These are phyloP conservation scores for Murraya paniculata DNA, from an alignment of 345 rosid species.

Conservation along the genomic window DNA sequence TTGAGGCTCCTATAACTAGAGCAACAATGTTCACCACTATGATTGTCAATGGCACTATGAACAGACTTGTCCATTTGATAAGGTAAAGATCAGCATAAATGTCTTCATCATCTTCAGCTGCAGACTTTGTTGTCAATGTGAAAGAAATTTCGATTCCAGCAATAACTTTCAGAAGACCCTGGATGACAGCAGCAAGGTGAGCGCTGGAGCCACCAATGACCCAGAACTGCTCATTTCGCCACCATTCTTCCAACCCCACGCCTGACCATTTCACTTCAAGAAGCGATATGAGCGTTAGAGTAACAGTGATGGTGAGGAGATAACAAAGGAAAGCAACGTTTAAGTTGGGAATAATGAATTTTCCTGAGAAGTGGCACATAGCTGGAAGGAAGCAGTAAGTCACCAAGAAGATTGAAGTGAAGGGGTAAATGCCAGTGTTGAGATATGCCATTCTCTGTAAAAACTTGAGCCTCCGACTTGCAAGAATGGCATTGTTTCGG, in stretches of 20 bases:
- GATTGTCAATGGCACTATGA: slow-evolving; percentile 78
- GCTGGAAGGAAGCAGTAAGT: slow-evolving; percentile 89
- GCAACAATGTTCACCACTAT: slow-evolving; percentile 67
- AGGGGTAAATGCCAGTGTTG: slow-evolving; percentile 85
- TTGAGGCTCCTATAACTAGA: slow-evolving; percentile 61
- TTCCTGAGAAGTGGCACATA: slow-evolving; percentile 71
- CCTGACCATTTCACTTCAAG: slow-evolving; percentile 96
- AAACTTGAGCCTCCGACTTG: slow-evolving; percentile 69
- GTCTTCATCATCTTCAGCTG: slow-evolving; percentile 75
- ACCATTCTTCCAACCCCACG: slow-evolving; percentile 73
- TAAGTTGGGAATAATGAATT: slow-evolving; percentile 66
- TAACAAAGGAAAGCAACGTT: slow-evolving; percentile 59
- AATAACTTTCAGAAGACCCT: slow-evolving; percentile 76
- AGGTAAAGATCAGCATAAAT: slow-evolving; percentile 70
- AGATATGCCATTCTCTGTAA: slow-evolving; percentile 82
- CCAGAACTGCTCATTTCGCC: slow-evolving; percentile 98
- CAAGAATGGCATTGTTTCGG: slow-evolving; percentile 68
- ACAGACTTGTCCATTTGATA: slow-evolving; percentile 86
- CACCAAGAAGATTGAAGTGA: slow-evolving; percentile 75
- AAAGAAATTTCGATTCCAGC: slow-evolving; percentile 89
- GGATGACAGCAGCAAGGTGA: slow-evolving; percentile 77
- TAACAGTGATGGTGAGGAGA: slow-evolving; percentile 61
- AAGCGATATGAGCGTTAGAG: slow-evolving; percentile 64
- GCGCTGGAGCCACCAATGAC: slow-evolving; percentile 90
- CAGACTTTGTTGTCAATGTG: slow-evolving; percentile 66